These are phyloP conservation scores for Ceriops tagal DNA, from an alignment of 345 rosid genomes.

Conservation along the genomic window DNA sequence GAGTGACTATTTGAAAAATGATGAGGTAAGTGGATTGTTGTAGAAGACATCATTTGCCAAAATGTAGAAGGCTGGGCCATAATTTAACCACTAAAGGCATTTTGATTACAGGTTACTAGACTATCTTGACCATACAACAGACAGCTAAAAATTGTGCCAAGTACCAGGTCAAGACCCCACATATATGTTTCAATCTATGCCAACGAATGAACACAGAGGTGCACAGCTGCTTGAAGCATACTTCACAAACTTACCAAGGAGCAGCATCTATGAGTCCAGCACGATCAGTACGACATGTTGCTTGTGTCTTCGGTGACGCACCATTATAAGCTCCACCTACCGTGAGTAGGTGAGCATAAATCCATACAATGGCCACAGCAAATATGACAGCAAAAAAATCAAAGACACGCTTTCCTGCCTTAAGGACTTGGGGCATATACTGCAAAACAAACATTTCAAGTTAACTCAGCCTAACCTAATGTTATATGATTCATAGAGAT, in stretches of 20 bases:
- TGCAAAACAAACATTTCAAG: constrained; percentile 36
- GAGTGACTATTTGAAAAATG: not conserved
- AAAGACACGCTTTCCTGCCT: constrained; percentile 48
- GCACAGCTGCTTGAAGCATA: constrained; percentile 8
- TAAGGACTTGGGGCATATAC: constrained; percentile 75
- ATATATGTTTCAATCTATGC: not conserved
- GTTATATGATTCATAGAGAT: not conserved
- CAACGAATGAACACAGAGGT: not conserved
- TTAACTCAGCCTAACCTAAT: constrained; percentile 2
- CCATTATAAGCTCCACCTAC: constrained; percentile 89
- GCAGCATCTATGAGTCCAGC: constrained; percentile 82
- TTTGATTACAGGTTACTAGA: not conserved
- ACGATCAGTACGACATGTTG: constrained; percentile 86
- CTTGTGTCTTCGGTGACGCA: constrained; percentile 58
- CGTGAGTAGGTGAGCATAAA: constrained; percentile 84
- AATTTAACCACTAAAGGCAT: not conserved
- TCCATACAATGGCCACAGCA: constrained; percentile 76
- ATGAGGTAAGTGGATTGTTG: not conserved
- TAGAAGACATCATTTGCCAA: not conserved
- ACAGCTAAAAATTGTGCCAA: not conserved
- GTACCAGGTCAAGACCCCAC: not conserved
- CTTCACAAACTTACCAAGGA: constrained; percentile 62
- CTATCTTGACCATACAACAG: not conserved
- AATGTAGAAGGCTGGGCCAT: not conserved
- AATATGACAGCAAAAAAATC: constrained; percentile 83